These are phyloP conservation scores for Heliosperma pusillum DNA, from an alignment of 148 eudicot genomes.

Conservation along the genomic window DNA sequence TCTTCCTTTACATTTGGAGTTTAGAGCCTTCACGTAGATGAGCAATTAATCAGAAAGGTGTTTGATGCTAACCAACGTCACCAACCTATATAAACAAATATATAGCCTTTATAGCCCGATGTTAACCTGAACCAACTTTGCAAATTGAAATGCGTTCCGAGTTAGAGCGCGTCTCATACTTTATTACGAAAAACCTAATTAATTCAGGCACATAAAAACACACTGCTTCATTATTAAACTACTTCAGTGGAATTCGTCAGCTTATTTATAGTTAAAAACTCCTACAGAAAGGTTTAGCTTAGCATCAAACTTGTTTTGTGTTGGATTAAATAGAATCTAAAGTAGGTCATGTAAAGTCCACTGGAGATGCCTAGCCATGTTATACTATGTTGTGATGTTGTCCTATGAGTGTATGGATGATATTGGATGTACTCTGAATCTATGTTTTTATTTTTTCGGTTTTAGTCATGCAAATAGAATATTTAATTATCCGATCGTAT, in stretches of 20 bases:
- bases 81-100: background rate
- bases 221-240: constrained; percentile 11
- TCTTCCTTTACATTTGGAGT: background rate
- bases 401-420: background rate
- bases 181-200: background rate
- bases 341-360: constrained; percentile 20
- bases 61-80: constrained; percentile 23
- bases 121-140: constrained; percentile 18
- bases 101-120: constrained; percentile 20
- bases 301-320: constrained; percentile 24
- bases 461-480: background rate
- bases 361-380: constrained; percentile 12
- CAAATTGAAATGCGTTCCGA: constrained; percentile 16
- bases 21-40: constrained; percentile 8
- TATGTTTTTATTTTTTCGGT: background rate
- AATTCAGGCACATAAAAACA: background rate
- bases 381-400: constrained; percentile 17
- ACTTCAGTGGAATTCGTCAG: constrained; percentile 19
- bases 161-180: constrained; percentile 11
- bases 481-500: background rate
- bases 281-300: background rate
- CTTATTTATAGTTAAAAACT: background rate
- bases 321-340: constrained; percentile 22
- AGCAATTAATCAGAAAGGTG: constrained; percentile 10
- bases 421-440: background rate